Evolutionary conservation across 2,329 filamentous ascomycete species (phyloP), one percentile per base, ranked within the genome.

Genomic region (Coniochaeta sp.): DNA sequence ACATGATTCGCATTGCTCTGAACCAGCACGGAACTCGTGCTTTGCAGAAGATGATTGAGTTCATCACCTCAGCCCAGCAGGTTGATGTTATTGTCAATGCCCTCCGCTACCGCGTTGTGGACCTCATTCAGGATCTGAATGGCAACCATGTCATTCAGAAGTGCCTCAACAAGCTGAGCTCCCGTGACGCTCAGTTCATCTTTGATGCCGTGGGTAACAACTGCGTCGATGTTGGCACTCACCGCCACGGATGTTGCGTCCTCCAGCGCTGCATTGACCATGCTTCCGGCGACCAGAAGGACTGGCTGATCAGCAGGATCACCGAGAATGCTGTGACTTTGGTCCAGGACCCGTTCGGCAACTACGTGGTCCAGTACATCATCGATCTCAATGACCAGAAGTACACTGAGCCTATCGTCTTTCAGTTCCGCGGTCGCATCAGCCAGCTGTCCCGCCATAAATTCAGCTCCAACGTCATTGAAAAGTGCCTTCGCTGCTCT

Each of bases 71-170:
- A 28, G 82, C 87, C 3, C 87, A 89, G 69, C 95, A 99, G 76
- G 89, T 93, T 57, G 82, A 89, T 67, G 89, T 91, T 65, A 95
- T 99, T 72, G 96, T 96, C 65, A 81, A 89, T 59, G 91, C 95
- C 16, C 83, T 99, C 57, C 84, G 88, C 64, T 83, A 87, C 71
- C 87, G 90, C 62, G 95, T 99, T 56, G 95, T 99, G 22, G 89
- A 95, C 67, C 83, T 99, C 59, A 97, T 99, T 63, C 92, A 99
- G 73, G 95, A 99, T 68, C 81, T 99, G 58, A 99, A 99, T 71
- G 95, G 95, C 73, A 99, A 99, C 70, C 95, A 99, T 70, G 95
- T 99, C 69, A 97, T 99, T 65, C 95, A 99, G 77, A 99, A 99
- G 78, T 99, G 95, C 70, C 84, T 99, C 59, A 99, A 98, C 78